Evolutionary conservation across 768 basidiomycete species (phyloP), one percentile per base, ranked within the genome.

Genomic region (Termitomyces sp.): DNA sequence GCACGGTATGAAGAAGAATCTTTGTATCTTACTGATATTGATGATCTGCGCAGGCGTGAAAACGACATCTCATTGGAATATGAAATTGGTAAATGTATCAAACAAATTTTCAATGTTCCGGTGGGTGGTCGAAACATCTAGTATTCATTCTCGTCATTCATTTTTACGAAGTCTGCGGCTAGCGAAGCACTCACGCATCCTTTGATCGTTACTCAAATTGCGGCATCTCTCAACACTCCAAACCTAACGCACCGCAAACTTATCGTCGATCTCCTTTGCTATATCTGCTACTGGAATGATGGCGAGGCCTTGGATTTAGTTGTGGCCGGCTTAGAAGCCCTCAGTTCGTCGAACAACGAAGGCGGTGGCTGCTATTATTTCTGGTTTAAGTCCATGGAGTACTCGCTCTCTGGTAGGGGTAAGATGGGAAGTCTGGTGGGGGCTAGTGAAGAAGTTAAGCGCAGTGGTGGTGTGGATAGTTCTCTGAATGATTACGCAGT

Each of bases 371-470:
- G 79, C 57, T 98, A 93, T 71, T 88, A 87, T 63, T 94, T 86
- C 67, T 98, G 94, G 96, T 92, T 98, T 70, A 89, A 87, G 66
- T 89, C 88, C 0, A 77, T 96, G 64, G 90, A 94, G 65, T 75
- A 76, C 32, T 85, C 85, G 3, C 79, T 98, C 18, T 82, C 86
- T 51, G 96, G 95, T 2, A 79, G 94, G 59, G 96, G 96, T 1
- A 90, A 88, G 72, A 95, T 98, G 93, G 96, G 96, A 1, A 97
- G 92, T 70, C 74, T 92, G 44, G 96, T 99, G 8, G 97, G 97
- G 0, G 94, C 94, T 24, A 96, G 95, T 67, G 92, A 96, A 15
- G 95, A 98, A 66, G 84, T 96, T 58, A 84, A 83, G 73, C 86
- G 84, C 60, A 77, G 81, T 62, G 84, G 83, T 50, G 86, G 88